A percentile compares a stretch with the other conserved stretches of the same genome.
These are phyloP conservation scores for Penium margaritaceum DNA, from an alignment of 139 green algal species.

Conservation along the genomic window DNA sequence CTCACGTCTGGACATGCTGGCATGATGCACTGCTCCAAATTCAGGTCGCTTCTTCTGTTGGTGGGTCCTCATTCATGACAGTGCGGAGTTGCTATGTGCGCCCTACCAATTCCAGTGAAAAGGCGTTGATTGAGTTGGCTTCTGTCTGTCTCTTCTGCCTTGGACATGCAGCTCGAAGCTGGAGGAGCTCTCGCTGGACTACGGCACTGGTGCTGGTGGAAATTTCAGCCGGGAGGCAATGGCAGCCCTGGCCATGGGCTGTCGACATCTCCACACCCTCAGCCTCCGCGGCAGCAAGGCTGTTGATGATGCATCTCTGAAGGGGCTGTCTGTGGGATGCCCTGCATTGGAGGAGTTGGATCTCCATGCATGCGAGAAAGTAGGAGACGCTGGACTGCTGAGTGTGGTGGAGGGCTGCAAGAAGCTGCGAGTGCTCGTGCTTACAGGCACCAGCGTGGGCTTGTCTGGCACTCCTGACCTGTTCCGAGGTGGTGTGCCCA, in stretches of 20 bases:
- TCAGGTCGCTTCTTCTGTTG: no score
- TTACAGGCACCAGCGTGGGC: slow-evolving; percentile 20
- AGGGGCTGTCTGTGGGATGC: slow-evolving; percentile 15
- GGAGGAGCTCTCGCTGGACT: slow-evolving; percentile 31
- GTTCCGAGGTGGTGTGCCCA: slow-evolving; percentile 6
- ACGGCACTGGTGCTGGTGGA: slow-evolving; percentile 1
- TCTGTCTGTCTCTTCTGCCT: no score
- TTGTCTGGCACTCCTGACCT: neutral
- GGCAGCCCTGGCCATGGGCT: slow-evolving; percentile 8
- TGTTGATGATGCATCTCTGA: slow-evolving; percentile 8
- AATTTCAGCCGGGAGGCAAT: slow-evolving; percentile 13
- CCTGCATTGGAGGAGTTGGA: slow-evolving; percentile 17
- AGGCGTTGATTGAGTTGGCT: no score
- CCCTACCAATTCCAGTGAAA: no score
- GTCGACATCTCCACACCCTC: slow-evolving; percentile 6
- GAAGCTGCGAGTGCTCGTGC: slow-evolving; percentile 17
- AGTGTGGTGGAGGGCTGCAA: slow-evolving; percentile 21
- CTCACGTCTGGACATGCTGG: no score
- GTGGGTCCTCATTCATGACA: no score
- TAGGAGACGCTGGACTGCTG: slow-evolving; percentile 8
- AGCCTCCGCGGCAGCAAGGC: slow-evolving; percentile 25
- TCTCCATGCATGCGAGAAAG: slow-evolving; percentile 26
- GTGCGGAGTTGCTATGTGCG: no score
- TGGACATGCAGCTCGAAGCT: slow-evolving; percentile 7
- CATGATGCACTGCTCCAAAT: no score